These are phyloP conservation scores for Rhizoctonia solani DNA, from an alignment of 1,284 basidiomycete genomes.

Conservation along the genomic window DNA sequence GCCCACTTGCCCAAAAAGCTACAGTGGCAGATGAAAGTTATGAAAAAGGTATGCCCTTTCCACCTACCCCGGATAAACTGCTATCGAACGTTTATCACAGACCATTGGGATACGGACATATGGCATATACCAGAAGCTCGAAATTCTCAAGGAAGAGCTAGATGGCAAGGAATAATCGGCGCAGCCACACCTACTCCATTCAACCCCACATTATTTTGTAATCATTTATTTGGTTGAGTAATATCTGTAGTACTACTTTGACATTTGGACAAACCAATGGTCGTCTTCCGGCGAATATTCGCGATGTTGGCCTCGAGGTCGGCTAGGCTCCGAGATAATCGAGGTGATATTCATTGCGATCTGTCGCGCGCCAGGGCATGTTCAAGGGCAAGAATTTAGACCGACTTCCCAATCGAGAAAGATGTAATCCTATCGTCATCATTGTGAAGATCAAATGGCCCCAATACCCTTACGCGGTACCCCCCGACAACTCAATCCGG, in stretches of 20 bases:
- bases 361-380: too few relatives aligned
- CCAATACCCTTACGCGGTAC: constrained; percentile 28
- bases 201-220: not conserved
- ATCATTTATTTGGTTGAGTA: not conserved
- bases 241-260: not conserved
- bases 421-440: not conserved
- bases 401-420: not conserved
- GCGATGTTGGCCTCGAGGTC: constrained; percentile 4
- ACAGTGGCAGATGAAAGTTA: constrained; percentile 69
- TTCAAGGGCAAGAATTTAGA: not conserved
- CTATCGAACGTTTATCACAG: not conserved
- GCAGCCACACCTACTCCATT: not conserved
- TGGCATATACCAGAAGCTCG: constrained; percentile 32
- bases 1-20: constrained; percentile 57
- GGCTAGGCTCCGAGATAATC: constrained; percentile 33
- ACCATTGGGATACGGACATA: constrained; percentile 31
- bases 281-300: not conserved
- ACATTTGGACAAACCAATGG: not conserved
- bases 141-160: constrained; percentile 34
- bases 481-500: constrained; percentile 17
- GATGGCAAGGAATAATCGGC: constrained; percentile 8
- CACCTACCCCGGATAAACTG: constrained; percentile 22
- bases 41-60: constrained; percentile 52
- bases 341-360: not conserved
- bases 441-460: constrained; percentile 29